Evolutionary conservation across 1,284 basidiomycete species (phyloP), one percentile per base, ranked within the genome.

Genomic region (Ganoderma multipileum): DNA sequence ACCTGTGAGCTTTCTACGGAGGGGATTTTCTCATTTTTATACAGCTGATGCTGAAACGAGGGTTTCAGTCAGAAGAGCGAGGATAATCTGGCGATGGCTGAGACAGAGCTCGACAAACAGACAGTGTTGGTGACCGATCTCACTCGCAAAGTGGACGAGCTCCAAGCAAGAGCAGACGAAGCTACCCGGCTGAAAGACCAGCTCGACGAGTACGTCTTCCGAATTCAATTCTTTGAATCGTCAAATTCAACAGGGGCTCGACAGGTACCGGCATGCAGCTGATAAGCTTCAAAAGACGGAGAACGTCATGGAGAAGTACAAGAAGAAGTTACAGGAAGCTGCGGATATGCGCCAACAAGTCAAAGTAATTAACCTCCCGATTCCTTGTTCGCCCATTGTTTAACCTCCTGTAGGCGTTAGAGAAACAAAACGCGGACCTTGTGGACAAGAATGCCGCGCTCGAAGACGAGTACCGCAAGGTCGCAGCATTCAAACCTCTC

Each of bases 301-400:
- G 80, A 97, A 97, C 76, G 96, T 97, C 41, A 95, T 98, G 87
- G 96, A 99, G 81, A 99, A 99, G 81, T 98, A 98, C 83, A 97
- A 97, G 85, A 97, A 96, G 86, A 99, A 99, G 82, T 86, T 99
- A 4, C 97, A 99, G 75, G 97, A 98, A 78, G 90, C 92, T 4
- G 95, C 94, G 3, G 95, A 97, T 74, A 85, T 97, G 50, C 90
- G 95, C 30, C 89, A 95, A 71, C 90, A 93, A 74, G 87, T 98
- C 76, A 95, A 95, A 83, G 95, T 94, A 72, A 47, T 82, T 73
- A 39, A 23, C 30, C 5, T 41, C 16, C 12, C 20, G 14, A 14
- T 39, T 18, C 60, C 3, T 20, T 38, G 20, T 44, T 23, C 38
- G 23, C n/a, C 20, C 6, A 11, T 16, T 52, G 57, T 12, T 52